Conservation (phyloP, 768 basidiomycete species). For the Xanthoconium purpureum region DNA sequence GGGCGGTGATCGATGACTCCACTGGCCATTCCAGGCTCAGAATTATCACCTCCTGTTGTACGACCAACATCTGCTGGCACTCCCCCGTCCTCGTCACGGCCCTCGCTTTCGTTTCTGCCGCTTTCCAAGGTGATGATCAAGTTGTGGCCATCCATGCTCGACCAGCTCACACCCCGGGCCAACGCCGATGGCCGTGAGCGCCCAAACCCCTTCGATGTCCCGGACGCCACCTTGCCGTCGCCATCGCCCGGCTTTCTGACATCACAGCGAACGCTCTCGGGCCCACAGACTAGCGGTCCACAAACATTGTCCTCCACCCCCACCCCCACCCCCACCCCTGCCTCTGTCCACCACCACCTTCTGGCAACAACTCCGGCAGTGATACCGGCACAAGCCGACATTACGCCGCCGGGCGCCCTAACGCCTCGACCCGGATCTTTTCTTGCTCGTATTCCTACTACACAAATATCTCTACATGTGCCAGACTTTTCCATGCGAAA, state of each 20-base stretch:
- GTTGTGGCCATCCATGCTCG: constrained; percentile 57
- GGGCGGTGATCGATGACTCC: constrained; percentile 5
- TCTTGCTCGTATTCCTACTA: constrained; percentile 52
- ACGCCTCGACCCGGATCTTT: constrained; percentile 48
- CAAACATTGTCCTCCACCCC: constrained; percentile 15
- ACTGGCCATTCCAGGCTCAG: constrained; percentile 11
- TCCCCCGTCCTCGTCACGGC: constrained; percentile 13
- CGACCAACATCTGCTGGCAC: constrained; percentile 11
- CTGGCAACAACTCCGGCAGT: constrained; percentile 21
- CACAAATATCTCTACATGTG: constrained; percentile 75
- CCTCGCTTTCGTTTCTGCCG: constrained; percentile 23
- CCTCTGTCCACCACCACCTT: constrained; percentile 31
- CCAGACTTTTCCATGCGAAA: constrained; percentile 81
- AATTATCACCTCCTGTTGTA: constrained; percentile 6
- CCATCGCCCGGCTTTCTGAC: constrained; percentile 9
- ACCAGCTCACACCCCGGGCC: constrained; percentile 62
- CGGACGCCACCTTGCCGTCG: constrained; percentile 26
- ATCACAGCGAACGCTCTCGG: background rate
- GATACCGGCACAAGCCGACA: constrained; percentile 30
- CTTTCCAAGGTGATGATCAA: constrained; percentile 54
- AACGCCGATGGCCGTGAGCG: constrained; percentile 41
- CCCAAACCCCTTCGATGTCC: constrained; percentile 61
- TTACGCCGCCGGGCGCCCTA: constrained; percentile 45
- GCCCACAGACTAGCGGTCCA: background rate
- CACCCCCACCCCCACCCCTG: constrained; percentile 12